Conservation (phyloP, 306 rosid species). For the Arachis hypogaea region DNA sequence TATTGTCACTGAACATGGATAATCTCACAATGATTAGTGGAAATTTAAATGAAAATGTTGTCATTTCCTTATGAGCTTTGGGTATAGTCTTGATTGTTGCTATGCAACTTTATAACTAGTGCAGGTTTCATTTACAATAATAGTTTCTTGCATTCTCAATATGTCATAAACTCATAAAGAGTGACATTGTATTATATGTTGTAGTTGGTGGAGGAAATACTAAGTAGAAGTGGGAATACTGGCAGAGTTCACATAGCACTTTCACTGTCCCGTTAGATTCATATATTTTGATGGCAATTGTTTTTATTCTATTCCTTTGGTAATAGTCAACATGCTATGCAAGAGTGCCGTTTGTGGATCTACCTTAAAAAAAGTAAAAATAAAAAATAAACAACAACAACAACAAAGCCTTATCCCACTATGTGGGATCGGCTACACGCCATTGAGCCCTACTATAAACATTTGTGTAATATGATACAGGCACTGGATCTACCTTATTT, state of each 20-base stretch:
- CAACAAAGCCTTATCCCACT: too few relatives aligned
- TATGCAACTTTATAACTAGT: conserved; percentile 5
- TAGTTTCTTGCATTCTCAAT: background rate
- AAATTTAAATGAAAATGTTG: background rate
- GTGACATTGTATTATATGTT: conserved; percentile 6
- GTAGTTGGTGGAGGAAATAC: conserved; percentile 11
- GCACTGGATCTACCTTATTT: background rate
- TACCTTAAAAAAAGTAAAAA: background rate
- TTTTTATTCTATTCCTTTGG: background rate
- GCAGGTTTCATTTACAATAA: background rate
- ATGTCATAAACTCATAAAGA: background rate
- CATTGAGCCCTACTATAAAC: too few relatives aligned
- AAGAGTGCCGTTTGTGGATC: conserved; percentile 3
- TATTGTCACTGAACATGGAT: conserved; percentile 1
- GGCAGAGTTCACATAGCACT: background rate
- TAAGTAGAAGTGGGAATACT: background rate
- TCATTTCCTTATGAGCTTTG: background rate
- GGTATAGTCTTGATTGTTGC: background rate
- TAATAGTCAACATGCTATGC: background rate
- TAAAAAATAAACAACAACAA: too few relatives aligned
- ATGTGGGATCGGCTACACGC: too few relatives aligned
- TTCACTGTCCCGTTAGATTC: background rate
- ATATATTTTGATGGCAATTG: background rate
- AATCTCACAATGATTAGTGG: background rate
- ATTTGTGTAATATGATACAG: too few relatives aligned